A percentile compares a stretch with the other conserved stretches of the same genome.
These are phyloP conservation scores for Sclerotinia spermophila DNA, from an alignment of 2,329 filamentous ascomycete genomes.

Conservation along the genomic window DNA sequence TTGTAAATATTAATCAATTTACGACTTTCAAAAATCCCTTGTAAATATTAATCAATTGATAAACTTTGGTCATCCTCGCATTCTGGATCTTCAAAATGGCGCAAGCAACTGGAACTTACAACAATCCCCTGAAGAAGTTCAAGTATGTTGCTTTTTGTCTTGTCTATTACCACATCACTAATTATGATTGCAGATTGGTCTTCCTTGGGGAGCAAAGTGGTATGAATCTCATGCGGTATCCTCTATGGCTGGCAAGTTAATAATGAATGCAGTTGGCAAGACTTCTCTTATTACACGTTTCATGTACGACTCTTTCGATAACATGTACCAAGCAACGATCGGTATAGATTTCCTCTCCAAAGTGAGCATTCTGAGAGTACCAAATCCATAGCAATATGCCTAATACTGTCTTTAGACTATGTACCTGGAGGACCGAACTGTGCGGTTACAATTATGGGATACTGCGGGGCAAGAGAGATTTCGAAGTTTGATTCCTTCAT, in stretches of 20 bases:
- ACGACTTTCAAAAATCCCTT: constrained; percentile 10
- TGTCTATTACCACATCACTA: constrained; percentile 20
- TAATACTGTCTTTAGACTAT: constrained; percentile 64
- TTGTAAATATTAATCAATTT: constrained; percentile 21
- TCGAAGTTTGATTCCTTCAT: constrained; percentile 93
- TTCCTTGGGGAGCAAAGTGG: constrained; percentile 98
- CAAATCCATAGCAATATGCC: constrained; percentile 16
- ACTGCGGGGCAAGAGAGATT: constrained; percentile 97
- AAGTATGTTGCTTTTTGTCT: constrained; percentile 59
- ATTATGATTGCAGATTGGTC: constrained; percentile 64
- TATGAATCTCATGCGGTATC: constrained; percentile 48
- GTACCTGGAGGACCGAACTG: constrained; percentile 98
- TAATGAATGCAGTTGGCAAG: constrained; percentile 74
- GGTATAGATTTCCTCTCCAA: constrained; percentile 99
- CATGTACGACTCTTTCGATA: constrained; percentile 99
- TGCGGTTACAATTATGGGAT: constrained; percentile 96
- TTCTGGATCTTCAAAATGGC: constrained; percentile 60
- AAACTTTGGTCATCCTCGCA: neutral
- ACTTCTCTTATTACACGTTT: constrained; percentile 98
- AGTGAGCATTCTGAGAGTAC: constrained; percentile 48
- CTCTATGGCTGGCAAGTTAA: constrained; percentile 21
- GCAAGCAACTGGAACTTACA: constrained; percentile 82
- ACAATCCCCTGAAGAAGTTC: constrained; percentile 99
- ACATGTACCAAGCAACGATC: constrained; percentile 99
- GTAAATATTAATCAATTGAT: constrained; percentile 19